phyloP scores from a whole-genome alignment of 805 yeast genomes.

The Metschnikowia colocasiae region DNA sequence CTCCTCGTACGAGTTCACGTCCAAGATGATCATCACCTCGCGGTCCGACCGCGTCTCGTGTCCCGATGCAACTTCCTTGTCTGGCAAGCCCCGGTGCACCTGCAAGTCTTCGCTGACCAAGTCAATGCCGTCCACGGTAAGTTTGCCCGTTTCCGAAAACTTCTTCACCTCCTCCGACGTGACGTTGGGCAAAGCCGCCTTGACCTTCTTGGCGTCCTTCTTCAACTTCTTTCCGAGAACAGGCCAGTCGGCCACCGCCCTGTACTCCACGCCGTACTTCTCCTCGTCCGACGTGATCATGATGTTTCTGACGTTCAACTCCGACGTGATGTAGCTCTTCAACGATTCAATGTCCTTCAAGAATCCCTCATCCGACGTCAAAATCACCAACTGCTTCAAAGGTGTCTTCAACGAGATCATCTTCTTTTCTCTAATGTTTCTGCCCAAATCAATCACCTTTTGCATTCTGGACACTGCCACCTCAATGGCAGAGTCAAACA shows the following conservation, averaged over 20 bases:
- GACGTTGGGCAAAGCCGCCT: slow-evolving; percentile 83
- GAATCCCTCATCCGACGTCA: slow-evolving; percentile 74
- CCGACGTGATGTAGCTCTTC: slow-evolving; percentile 78
- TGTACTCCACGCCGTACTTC: slow-evolving; percentile 86
- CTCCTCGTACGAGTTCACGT: slow-evolving; percentile 82
- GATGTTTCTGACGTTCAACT: slow-evolving; percentile 86
- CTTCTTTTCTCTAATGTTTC: slow-evolving; percentile 95
- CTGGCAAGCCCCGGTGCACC: slow-evolving; percentile 86
- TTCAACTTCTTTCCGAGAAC: slow-evolving; percentile 95
- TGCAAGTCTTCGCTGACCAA: slow-evolving; percentile 84
- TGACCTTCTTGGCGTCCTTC: slow-evolving; percentile 89
- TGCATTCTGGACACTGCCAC: slow-evolving; percentile 93
- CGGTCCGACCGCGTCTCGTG: slow-evolving; percentile 84
- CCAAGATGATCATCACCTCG: slow-evolving; percentile 86
- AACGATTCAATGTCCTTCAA: slow-evolving; percentile 74
- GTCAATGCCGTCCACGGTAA: slow-evolving; percentile 85
- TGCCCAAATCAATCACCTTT: slow-evolving; percentile 91
- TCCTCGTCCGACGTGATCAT: slow-evolving; percentile 87
- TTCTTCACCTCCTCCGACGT: slow-evolving; percentile 78
- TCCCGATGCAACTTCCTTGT: slow-evolving; percentile 57
- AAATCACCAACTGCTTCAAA: slow-evolving; percentile 77
- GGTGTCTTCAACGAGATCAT: slow-evolving; percentile 93
- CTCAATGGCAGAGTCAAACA: slow-evolving; percentile 80
- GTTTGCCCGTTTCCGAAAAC: slow-evolving; percentile 67
- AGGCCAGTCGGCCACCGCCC: slow-evolving; percentile 98